Conservation (phyloP, 1,284 basidiomycete genomes). For the Puccinia polysora region DNA sequence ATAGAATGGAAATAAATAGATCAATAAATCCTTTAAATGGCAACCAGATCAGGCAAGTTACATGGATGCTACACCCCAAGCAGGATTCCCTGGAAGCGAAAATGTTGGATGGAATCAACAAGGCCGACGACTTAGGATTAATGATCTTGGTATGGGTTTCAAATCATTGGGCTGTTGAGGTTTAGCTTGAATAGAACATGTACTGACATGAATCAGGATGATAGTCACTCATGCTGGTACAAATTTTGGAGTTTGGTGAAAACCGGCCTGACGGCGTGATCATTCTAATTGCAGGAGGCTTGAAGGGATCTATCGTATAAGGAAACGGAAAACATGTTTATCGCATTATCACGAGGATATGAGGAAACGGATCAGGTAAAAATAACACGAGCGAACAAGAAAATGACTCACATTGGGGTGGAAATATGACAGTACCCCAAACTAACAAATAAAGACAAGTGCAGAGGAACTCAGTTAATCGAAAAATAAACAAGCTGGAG, state of each 20-base stretch:
- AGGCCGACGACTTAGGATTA: background rate
- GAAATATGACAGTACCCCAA: constrained; percentile 24
- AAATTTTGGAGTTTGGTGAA: background rate
- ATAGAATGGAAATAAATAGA: background rate
- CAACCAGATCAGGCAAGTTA: background rate
- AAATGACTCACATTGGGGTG: constrained; percentile 23
- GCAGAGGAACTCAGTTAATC: background rate
- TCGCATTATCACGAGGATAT: background rate
- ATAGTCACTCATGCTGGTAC: constrained; percentile 27
- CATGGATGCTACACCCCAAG: constrained; percentile 26
- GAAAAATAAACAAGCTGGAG: background rate
- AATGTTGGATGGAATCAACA: background rate
- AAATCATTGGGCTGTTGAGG: background rate
- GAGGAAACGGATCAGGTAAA: background rate
- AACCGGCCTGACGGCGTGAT: constrained; percentile 26
- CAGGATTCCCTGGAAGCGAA: constrained; percentile 16
- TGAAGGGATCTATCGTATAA: constrained; percentile 27
- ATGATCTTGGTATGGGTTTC: background rate
- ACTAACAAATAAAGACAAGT: background rate
- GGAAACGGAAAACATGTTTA: background rate
- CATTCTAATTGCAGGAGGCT: constrained; percentile 20
- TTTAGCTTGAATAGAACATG: too few species aligned
- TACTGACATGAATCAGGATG: constrained; percentile 37
- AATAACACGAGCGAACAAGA: too few species aligned
- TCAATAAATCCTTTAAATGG: background rate